phyloP scores from a whole-genome alignment of 768 basidiomycete species.

The Xerocomellus dryophilus region DNA sequence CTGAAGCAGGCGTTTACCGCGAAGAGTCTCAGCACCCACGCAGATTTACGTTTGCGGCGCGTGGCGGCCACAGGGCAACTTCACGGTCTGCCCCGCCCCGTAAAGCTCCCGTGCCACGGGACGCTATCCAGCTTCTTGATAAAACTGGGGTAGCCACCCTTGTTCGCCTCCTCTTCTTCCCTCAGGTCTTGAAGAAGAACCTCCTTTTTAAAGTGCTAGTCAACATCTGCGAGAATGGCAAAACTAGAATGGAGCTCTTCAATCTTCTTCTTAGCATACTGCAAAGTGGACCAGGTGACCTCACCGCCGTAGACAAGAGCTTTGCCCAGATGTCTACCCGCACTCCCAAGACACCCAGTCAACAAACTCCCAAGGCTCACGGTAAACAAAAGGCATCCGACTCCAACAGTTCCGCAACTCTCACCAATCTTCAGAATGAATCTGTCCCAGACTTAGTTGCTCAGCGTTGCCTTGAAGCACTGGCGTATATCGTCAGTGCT shows the following conservation, averaged over 20 bases:
- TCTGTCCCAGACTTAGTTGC: slow-evolving; percentile 89
- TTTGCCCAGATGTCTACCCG: slow-evolving; percentile 89
- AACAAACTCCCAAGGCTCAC: slow-evolving; percentile 43
- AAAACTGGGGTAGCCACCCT: slow-evolving; percentile 85
- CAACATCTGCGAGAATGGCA: slow-evolving; percentile 93
- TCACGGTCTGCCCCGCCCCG: slow-evolving; percentile 36
- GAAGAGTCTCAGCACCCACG: slow-evolving; percentile 45
- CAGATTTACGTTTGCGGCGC: slow-evolving; percentile 31
- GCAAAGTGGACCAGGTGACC: slow-evolving; percentile 92
- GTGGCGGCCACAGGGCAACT: slow-evolving; percentile 24
- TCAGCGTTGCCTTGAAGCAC: slow-evolving; percentile 89
- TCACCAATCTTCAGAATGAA: slow-evolving; percentile 62
- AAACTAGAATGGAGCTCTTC: slow-evolving; percentile 88
- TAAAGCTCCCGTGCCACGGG: slow-evolving; percentile 61
- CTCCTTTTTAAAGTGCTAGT: slow-evolving; percentile 86
- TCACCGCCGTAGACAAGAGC: slow-evolving; percentile 88
- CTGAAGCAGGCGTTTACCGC: slow-evolving; percentile 75
- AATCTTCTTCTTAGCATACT: slow-evolving; percentile 91
- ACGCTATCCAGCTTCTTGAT: slow-evolving; percentile 92
- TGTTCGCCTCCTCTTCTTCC: slow-evolving; percentile 93
- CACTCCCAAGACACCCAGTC: slow-evolving; percentile 48
- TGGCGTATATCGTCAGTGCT: slow-evolving; percentile 80
- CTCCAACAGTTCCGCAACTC: slow-evolving; percentile 45
- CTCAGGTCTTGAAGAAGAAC: slow-evolving; percentile 83
- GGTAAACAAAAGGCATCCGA: slow-evolving; percentile 72